phyloP scores from a whole-genome alignment of 768 basidiomycete species.

The Tubosaeta brunneosetosa region DNA sequence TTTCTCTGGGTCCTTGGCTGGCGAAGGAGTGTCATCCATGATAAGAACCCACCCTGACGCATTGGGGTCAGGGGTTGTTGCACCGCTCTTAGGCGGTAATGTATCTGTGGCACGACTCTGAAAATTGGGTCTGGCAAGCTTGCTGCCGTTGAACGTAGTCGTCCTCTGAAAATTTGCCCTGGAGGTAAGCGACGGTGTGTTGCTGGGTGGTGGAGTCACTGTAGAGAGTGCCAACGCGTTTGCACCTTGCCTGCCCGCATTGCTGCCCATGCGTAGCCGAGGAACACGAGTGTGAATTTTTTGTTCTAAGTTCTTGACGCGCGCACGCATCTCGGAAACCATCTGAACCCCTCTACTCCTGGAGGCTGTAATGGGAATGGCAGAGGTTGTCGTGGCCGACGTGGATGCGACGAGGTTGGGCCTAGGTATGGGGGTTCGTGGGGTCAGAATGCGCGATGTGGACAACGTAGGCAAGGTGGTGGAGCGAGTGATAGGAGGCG shows the following conservation, averaged over 20 bases:
- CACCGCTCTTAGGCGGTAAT: slow-evolving; percentile 36
- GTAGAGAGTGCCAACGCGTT: slow-evolving; percentile 35
- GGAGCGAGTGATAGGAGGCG: slow-evolving; percentile 54
- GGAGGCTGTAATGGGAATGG: slow-evolving; percentile 42
- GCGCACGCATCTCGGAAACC: slow-evolving; percentile 88
- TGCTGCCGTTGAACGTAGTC: slow-evolving; percentile 15
- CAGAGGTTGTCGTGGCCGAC: slow-evolving; percentile 31
- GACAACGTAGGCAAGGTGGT: slow-evolving; percentile 51
- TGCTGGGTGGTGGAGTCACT: slow-evolving; percentile 34
- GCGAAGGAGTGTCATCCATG: slow-evolving; percentile 82
- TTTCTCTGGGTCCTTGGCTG: slow-evolving; percentile 51
- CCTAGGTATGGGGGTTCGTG: slow-evolving; percentile 42
- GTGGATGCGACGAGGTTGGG: slow-evolving; percentile 37
- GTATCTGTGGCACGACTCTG: slow-evolving; percentile 45
- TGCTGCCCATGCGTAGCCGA: slow-evolving; percentile 75
- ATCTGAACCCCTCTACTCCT: slow-evolving; percentile 85
- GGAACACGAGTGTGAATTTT: slow-evolving; percentile 87
- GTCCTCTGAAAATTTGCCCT: slow-evolving; percentile 16
- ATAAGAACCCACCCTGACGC: slow-evolving; percentile 83
- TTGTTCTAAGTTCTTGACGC: slow-evolving; percentile 77
- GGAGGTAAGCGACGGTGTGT: slow-evolving; percentile 31
- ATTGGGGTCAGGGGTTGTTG: slow-evolving; percentile 47
- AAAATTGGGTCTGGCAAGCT: slow-evolving; percentile 20
- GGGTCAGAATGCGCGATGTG: slow-evolving; percentile 39
- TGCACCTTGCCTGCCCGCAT: slow-evolving; percentile 49